A percentile compares a stretch with the other conserved stretches of the same genome.
These are phyloP conservation scores for Achlya hypogyna DNA, from an alignment of 352 stramenopile genomes.

Conservation along the genomic window DNA sequence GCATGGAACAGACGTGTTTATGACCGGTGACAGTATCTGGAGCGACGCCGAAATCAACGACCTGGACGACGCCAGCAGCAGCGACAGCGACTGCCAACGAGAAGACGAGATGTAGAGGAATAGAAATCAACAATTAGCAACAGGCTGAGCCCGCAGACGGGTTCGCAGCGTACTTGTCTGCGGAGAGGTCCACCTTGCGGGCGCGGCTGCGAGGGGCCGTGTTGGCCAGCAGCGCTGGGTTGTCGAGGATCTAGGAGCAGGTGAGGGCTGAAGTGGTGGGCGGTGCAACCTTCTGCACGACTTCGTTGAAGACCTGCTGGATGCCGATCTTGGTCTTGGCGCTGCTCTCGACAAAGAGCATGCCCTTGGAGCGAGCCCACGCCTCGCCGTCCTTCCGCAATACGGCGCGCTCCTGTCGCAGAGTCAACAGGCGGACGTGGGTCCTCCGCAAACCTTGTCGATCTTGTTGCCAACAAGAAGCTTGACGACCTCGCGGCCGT, in stretches of 20 bases:
- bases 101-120: neutral
- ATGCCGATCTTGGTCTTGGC: constrained; percentile 94
- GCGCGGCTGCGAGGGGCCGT: constrained; percentile 62
- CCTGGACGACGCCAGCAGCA: neutral
- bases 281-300: constrained; percentile 90
- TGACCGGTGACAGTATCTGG: too few relatives aligned
- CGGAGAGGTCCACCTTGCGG: constrained; percentile 46
- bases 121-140: constrained; percentile 30
- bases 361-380: constrained; percentile 94
- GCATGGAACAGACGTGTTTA: too few relatives aligned
- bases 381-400: constrained; percentile 90
- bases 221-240: constrained; percentile 82
- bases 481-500: constrained; percentile 92
- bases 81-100: neutral
- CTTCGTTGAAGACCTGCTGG: constrained; percentile 95
- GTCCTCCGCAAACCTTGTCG: constrained; percentile 73
- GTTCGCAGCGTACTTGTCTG: constrained; percentile 31
- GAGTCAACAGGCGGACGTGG: neutral
- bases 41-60: neutral
- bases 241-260: constrained; percentile 75
- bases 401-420: constrained; percentile 83
- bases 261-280: neutral
- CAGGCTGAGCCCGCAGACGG: constrained; percentile 40
- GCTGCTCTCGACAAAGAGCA: constrained; percentile 97
- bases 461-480: constrained; percentile 97